Evolutionary conservation across 2,329 filamentous ascomycete genomes (phyloP).

Genomic region (Arachnomyces sp.): DNA sequence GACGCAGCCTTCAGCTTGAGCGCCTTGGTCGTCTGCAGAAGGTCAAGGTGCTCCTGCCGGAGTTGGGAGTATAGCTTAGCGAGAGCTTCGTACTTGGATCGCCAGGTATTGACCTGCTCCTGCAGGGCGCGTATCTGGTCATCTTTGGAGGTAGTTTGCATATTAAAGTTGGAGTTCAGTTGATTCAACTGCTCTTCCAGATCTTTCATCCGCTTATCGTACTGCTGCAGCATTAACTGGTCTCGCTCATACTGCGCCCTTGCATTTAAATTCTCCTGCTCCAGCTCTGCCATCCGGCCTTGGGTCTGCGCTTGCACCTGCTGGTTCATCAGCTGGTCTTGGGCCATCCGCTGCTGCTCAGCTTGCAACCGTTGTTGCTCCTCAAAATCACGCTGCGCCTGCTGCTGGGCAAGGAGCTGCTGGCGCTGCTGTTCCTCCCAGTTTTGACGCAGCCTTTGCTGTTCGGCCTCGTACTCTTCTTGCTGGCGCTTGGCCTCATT

Average conservation of each 20-base stretch:
- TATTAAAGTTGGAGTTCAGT: slow-evolving; percentile 71
- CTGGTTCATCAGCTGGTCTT: slow-evolving; percentile 80
- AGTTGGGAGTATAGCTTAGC: slow-evolving; percentile 97
- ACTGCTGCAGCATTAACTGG: slow-evolving; percentile 93
- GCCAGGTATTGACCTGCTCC: slow-evolving; percentile 96
- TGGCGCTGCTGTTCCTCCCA: slow-evolving; percentile 73
- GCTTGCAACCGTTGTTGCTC: slow-evolving; percentile 82
- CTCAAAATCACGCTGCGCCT: slow-evolving; percentile 91
- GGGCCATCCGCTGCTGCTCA: slow-evolving; percentile 83
- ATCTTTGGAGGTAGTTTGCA: slow-evolving; percentile 83
- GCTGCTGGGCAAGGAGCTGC: slow-evolving; percentile 74
- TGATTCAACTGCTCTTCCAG: slow-evolving; percentile 80
- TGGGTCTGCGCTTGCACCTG: slow-evolving; percentile 92
- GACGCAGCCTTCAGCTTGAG: slow-evolving; percentile 95
- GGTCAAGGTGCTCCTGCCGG: slow-evolving; percentile 86
- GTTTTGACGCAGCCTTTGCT: slow-evolving; percentile 77
- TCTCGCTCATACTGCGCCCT: slow-evolving; percentile 95
- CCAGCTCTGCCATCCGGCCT: slow-evolving; percentile 87
- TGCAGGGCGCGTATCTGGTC: slow-evolving; percentile 89
- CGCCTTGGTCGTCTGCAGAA: slow-evolving; percentile 91
- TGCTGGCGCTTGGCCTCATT: slow-evolving; percentile 85
- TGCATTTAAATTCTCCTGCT: slow-evolving; percentile 90
- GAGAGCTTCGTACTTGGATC: slow-evolving; percentile 90
- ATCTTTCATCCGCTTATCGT: slow-evolving; percentile 88
- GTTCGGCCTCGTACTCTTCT: slow-evolving; percentile 90